Conservation (phyloP, 1,284 basidiomycete genomes). For the Bjerkandera adusta region DNA sequence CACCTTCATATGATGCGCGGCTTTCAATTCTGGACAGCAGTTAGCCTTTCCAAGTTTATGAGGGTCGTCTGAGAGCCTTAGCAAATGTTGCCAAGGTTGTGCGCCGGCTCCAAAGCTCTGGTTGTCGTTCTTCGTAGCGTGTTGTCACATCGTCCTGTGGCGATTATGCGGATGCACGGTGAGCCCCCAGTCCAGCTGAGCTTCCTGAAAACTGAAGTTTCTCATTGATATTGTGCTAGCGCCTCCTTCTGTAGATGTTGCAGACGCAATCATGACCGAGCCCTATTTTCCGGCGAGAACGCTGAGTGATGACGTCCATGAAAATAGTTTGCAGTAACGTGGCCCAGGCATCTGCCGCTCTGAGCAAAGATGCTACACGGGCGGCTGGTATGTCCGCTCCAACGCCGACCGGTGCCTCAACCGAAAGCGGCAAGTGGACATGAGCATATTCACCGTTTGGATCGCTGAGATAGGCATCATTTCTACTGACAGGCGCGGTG, state of each 20-base stretch:
- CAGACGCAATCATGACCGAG: background rate
- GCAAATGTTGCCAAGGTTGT: too few species aligned
- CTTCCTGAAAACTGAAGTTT: background rate
- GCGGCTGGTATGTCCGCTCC: conserved; percentile 17
- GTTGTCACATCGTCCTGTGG: conserved; percentile 1
- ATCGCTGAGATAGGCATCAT: conserved; percentile 1
- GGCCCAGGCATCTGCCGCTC: conserved; percentile 1
- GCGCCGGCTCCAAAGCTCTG: too few species aligned
- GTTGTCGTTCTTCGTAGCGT: too few species aligned
- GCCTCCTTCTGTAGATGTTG: background rate
- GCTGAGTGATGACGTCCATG: background rate
- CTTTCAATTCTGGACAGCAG: too few species aligned
- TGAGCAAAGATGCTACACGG: background rate
- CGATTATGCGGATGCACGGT: conserved; percentile 8
- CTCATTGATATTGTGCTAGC: background rate
- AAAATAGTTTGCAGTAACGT: background rate
- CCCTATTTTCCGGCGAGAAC: background rate
- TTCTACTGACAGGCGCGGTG: background rate
- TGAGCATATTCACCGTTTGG: background rate
- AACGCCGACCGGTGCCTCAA: conserved; percentile 16
- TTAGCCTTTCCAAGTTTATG: too few species aligned
- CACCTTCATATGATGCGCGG: too few species aligned
- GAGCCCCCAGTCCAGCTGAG: background rate
- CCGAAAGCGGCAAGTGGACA: conserved; percentile 5
- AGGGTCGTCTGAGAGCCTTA: too few species aligned